Base-by-base conservation (phyloP, 352 stramenopile species). In the Phytophthora hibernalis region DNA sequence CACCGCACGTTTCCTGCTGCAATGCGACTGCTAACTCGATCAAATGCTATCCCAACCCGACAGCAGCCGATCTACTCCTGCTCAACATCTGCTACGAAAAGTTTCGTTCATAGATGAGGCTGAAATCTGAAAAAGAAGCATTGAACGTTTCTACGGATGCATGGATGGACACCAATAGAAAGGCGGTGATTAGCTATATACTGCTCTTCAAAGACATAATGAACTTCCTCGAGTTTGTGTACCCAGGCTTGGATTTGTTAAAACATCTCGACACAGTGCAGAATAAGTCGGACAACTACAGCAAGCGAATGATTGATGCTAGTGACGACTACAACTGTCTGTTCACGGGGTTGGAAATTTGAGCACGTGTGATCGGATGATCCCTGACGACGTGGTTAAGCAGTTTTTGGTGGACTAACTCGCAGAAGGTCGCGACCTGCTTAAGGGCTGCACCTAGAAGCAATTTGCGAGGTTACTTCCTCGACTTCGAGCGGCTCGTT, bases 151-250 rank as follows among this genome's bases (percentile, higher is more conserved):
- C 20, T 0, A 57, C 50, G 1, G 35, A 57, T 37, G 50, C 33
- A 1, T 57, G 50, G 33, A 57, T 21, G 6, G 50, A 57, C 12
- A 22, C 48, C 20, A 57, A 57, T 18, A 20, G 35, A 0, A 47
- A 48, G 10, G 33, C 28, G 8, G 50, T 48, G 18, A 48, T 57
- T 35, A 57, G 48, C 35, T 57, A 57, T 13, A 18, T 57, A 3
- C 11, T 37, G 33, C 21, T 57, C 16, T 12, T 20, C 15, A 20
- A 21, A 15, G 12, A 45, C 11, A 31, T 21, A 2, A 48, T 35
- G 1, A 33, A 24, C 8, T 30, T 24, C 35, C 12, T 57, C 2
- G 35, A 57, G 35, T 48, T 35, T 1, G 33, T 57, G 8, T 57
- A 57, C 50, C 48, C 31, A 2, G 50, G 50, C 3, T 18, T 35